Evolutionary conservation across 176 grass and related monocot genomes (phyloP).

Genomic region (Paspalum vaginatum): DNA sequence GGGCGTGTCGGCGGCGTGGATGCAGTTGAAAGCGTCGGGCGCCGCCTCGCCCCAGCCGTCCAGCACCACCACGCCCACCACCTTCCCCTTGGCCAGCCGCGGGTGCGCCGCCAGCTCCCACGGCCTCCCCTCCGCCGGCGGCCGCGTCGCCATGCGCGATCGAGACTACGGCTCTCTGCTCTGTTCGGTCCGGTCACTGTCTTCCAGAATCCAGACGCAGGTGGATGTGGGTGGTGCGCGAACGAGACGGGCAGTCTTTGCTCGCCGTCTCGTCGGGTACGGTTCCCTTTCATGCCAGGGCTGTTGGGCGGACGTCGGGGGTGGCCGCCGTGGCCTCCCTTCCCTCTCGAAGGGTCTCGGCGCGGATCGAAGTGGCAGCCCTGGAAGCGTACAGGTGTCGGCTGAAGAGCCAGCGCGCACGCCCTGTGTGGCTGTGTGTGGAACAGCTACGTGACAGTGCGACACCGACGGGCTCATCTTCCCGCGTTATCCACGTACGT

Average conservation of each 20-base stretch:
- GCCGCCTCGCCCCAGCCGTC: slow-evolving; percentile 74
- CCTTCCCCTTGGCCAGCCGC: slow-evolving; percentile 57
- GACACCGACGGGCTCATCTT: neutral
- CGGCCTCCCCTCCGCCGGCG: slow-evolving; percentile 37
- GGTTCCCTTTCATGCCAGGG: no score
- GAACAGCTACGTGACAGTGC: neutral
- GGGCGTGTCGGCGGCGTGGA: slow-evolving; percentile 63
- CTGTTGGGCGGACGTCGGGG: no score
- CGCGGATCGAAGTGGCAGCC: neutral
- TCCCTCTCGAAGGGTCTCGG: slow-evolving; percentile 33
- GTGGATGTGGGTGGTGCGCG: neutral
- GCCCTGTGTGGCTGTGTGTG: neutral
- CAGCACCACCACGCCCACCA: slow-evolving; percentile 70
- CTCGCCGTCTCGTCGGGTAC: neutral
- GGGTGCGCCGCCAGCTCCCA: slow-evolving; percentile 60
- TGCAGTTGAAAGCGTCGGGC: slow-evolving; percentile 69
- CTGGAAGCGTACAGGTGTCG: neutral
- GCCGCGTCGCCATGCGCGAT: slow-evolving; percentile 30
- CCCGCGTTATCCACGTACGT: neutral
- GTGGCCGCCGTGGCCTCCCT: neutral
- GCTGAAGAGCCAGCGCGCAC: neutral
- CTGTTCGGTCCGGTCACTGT: neutral
- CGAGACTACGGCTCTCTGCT: no score
- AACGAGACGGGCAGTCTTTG: neutral
- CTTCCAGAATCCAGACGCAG: neutral